phyloP scores from a whole-genome alignment of 768 basidiomycete species.

The Mycena pura region DNA sequence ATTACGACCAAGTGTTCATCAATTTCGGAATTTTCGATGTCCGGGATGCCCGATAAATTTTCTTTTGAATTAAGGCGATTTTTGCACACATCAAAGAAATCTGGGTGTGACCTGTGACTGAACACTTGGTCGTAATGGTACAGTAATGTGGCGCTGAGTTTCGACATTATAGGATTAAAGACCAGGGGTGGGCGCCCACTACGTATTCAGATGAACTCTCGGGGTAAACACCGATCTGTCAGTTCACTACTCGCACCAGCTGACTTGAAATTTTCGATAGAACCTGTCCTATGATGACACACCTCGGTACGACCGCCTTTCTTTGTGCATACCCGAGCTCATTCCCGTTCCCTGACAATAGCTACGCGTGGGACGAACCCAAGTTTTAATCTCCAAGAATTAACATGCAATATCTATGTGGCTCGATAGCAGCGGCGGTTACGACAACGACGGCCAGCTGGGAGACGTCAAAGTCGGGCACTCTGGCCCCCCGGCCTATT shows the following conservation, averaged over 20 bases:
- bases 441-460: background rate
- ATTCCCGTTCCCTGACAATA: background rate
- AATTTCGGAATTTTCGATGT: no score
- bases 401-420: background rate
- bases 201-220: background rate
- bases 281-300: conserved; percentile 2
- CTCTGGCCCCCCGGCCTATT: no score
- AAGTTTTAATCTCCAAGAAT: background rate
- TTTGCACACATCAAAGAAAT: no score
- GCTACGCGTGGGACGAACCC: background rate
- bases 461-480: no score
- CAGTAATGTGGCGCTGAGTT: background rate
- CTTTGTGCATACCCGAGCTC: background rate
- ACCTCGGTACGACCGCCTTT: background rate
- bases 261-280: background rate
- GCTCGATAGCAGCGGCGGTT: background rate
- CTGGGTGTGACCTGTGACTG: no score
- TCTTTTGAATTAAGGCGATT: no score
- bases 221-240: background rate
- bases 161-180: background rate
- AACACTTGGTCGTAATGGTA: no score
- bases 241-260: background rate
- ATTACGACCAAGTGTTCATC: no score
- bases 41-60: no score
- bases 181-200: background rate